Conservation (phyloP, 1,284 basidiomycete species). For the Flammula alnicola region DNA sequence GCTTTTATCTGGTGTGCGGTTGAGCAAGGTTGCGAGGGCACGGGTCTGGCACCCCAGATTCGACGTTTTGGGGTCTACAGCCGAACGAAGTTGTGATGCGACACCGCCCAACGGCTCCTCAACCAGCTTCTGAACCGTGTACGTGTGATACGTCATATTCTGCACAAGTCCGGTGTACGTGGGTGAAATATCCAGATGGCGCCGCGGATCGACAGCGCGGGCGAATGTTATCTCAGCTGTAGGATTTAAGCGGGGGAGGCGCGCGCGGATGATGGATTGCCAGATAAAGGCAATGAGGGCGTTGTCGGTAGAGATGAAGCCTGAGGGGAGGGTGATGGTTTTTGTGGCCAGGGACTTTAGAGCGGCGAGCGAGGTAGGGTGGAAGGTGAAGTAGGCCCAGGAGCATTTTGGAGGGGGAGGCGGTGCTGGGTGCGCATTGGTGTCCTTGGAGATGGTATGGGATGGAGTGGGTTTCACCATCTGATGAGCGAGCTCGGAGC, state of each 20-base stretch:
- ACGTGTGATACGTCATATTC: conserved; percentile 30
- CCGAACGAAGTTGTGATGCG: conserved; percentile 27
- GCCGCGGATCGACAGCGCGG: conserved; percentile 32
- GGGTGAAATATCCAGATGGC: conserved; percentile 27
- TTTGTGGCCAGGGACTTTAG: conserved; percentile 27
- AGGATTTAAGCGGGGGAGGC: conserved; percentile 26
- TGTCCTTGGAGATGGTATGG: not conserved
- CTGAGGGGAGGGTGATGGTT: conserved; percentile 11
- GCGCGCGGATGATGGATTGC: conserved; percentile 30
- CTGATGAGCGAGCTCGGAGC: conserved; percentile 18
- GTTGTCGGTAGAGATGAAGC: conserved; percentile 34
- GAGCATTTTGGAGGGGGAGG: conserved; percentile 15
- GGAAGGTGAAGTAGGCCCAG: conserved; percentile 31
- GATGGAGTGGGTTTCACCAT: conserved; percentile 10
- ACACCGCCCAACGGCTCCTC: conserved; percentile 26
- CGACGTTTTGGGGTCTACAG: conserved; percentile 23
- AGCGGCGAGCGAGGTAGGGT: conserved; percentile 18
- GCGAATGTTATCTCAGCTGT: conserved; percentile 23
- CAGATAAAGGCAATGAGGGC: conserved; percentile 33
- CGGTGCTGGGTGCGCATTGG: not conserved
- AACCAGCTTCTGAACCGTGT: conserved; percentile 20
- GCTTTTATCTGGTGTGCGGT: conserved; percentile 22
- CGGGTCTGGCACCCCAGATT: conserved; percentile 23
- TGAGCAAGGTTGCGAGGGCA: conserved; percentile 29
- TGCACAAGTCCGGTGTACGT: conserved; percentile 32